Evolutionary conservation across 1,284 basidiomycete genomes (phyloP).

Genomic region (Fomitopsis pinicola): DNA sequence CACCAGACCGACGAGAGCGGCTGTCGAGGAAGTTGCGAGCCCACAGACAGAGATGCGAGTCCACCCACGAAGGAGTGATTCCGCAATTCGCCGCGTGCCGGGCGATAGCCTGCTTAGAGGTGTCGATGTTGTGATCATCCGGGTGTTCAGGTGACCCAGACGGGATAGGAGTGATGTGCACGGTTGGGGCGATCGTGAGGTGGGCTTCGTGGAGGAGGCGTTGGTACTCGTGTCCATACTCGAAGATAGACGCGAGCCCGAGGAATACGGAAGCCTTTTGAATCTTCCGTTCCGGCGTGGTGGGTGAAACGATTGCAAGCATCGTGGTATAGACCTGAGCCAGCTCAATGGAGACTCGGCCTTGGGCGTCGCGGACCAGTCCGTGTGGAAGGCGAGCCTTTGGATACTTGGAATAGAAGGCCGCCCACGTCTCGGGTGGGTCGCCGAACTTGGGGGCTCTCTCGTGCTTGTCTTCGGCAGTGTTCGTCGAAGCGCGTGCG

Average conservation of each 20-base stretch:
- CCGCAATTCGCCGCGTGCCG: background rate
- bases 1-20: no score
- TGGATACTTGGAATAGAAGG: background rate
- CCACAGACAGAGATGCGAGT: background rate
- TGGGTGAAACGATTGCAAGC: background rate
- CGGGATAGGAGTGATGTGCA: no score
- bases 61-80: background rate
- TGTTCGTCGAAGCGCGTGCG: no score
- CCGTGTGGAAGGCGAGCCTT: background rate
- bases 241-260: no score
- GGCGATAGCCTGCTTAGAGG: no score
- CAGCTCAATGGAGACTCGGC: background rate
- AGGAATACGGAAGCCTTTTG: no score
- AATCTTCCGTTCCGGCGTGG: no score
- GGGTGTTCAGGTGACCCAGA: no score
- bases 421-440: background rate
- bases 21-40: background rate
- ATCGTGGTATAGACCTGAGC: background rate
- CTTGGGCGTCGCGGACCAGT: background rate
- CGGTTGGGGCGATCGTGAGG: background rate
- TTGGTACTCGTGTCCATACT: no score
- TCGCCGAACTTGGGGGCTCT: background rate
- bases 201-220: no score
- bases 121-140: no score
- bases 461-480: no score